These are phyloP conservation scores for Cicer pinnatifidum DNA, from an alignment of 306 rosid genomes.

Conservation along the genomic window DNA sequence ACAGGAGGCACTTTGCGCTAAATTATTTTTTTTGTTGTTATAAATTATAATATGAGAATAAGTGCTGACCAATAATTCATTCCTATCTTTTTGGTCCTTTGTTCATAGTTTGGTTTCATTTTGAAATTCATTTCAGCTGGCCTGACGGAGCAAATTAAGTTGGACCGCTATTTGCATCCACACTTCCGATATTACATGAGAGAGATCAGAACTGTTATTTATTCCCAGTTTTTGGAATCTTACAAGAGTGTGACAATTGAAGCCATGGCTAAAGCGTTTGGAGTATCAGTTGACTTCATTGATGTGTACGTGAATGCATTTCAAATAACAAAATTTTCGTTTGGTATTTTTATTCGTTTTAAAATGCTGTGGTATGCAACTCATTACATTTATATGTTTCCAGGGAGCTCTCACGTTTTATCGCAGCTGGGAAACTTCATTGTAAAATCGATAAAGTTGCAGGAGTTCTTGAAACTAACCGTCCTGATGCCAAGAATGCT, in stretches of 20 bases:
- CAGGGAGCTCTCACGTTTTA: conserved; percentile 97
- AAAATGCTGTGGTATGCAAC: conserved; percentile 1
- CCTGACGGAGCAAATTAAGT: conserved; percentile 79
- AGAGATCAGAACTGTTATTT: conserved; percentile 86
- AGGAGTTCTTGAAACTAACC: conserved; percentile 89
- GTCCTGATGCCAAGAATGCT: conserved; percentile 95
- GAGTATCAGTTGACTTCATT: conserved; percentile 90
- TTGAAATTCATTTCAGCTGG: conserved; percentile 68
- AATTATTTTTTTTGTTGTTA: conserved; percentile 4
- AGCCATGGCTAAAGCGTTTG: conserved; percentile 98
- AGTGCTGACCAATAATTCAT: conserved; percentile 5
- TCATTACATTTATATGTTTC: conserved; percentile 36
- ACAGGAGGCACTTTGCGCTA: background rate
- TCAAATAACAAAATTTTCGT: conserved; percentile 1
- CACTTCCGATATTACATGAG: conserved; percentile 98
- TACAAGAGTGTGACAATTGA: conserved; percentile 95
- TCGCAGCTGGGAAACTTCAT: conserved; percentile 96
- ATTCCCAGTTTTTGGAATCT: conserved; percentile 94
- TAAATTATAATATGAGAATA: conserved; percentile 35
- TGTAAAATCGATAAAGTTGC: conserved; percentile 98
- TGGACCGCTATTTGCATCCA: conserved; percentile 90
- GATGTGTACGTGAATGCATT: conserved; percentile 70
- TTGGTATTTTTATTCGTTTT: conserved; percentile 2
- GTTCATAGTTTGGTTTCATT: conserved; percentile 27
- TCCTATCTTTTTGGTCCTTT: conserved; percentile 27